A percentile compares a stretch with the other conserved stretches of the same genome.
These are phyloP conservation scores for Spathaspora boniae DNA, from an alignment of 805 yeast genomes.

Conservation along the genomic window DNA sequence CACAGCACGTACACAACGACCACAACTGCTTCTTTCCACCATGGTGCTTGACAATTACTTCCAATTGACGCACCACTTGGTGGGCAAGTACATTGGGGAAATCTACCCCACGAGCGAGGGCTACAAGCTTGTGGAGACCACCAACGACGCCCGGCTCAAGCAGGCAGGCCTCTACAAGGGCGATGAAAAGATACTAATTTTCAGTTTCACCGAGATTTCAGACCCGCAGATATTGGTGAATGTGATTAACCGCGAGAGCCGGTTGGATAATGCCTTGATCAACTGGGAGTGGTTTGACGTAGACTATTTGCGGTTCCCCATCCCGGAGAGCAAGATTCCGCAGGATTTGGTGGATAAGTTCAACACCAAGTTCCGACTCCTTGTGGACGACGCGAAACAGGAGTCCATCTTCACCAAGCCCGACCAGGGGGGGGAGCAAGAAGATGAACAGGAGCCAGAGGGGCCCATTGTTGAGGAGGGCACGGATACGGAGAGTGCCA, in stretches of 20 bases:
- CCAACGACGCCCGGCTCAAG: slow-evolving; percentile 9
- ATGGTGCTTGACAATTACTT: slow-evolving; percentile 17
- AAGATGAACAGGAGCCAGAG: neutral
- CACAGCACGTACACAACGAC: neutral
- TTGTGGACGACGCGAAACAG: slow-evolving; percentile 9
- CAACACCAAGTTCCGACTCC: slow-evolving; percentile 13
- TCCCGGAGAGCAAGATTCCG: slow-evolving; percentile 18
- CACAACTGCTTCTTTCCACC: no score
- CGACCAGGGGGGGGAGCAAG: slow-evolving; percentile 1
- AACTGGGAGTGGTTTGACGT: slow-evolving; percentile 20
- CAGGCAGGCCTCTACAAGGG: slow-evolving; percentile 12
- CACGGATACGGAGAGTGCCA: slow-evolving; percentile 5
- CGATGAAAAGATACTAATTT: slow-evolving; percentile 6
- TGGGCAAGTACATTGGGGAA: slow-evolving; percentile 18
- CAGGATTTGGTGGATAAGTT: slow-evolving; percentile 18
- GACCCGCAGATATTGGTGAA: slow-evolving; percentile 10
- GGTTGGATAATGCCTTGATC: slow-evolving; percentile 18
- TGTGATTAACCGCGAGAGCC: slow-evolving; percentile 8
- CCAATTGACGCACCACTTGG: slow-evolving; percentile 19
- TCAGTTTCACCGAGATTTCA: slow-evolving; percentile 9
- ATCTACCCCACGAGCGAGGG: slow-evolving; percentile 10
- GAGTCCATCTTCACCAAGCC: slow-evolving; percentile 5
- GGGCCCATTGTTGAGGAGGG: slow-evolving; percentile 8
- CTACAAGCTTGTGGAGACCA: slow-evolving; percentile 6
- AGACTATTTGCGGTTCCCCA: slow-evolving; percentile 18